These are phyloP conservation scores for Pichia sp. DNA, from an alignment of 1,139 yeast species.

Conservation along the genomic window DNA sequence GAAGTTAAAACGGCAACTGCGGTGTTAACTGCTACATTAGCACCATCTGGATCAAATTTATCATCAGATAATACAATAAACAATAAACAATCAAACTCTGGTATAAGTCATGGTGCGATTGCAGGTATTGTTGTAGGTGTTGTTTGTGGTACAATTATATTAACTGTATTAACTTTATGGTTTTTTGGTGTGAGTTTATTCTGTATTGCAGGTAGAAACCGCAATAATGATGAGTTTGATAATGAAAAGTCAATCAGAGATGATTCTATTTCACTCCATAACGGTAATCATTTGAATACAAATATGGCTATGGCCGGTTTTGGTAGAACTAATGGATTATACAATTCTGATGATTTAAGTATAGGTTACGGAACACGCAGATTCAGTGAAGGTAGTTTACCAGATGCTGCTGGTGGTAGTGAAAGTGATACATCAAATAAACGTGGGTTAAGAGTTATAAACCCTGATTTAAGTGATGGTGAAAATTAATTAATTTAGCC, in stretches of 20 bases:
- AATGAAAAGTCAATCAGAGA: constrained; percentile 16
- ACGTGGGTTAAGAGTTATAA: constrained; percentile 27
- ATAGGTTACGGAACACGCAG: constrained; percentile 35
- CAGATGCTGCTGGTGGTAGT: constrained; percentile 40
- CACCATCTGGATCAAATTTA: constrained; percentile 5
- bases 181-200: constrained; percentile 27
- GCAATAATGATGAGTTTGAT: constrained; percentile 29
- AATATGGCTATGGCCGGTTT: constrained; percentile 7
- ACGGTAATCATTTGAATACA: constrained; percentile 1
- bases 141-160: constrained; percentile 41
- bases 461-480: constrained; percentile 32
- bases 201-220: constrained; percentile 33
- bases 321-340: constrained; percentile 13
- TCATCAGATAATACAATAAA: constrained; percentile 6
- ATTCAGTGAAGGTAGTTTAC: constrained; percentile 65
- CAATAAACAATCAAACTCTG: constrained; percentile 1
- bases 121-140: constrained; percentile 70
- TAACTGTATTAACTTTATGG: constrained; percentile 36
- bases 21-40: constrained; percentile 11
- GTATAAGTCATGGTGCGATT: constrained; percentile 47
- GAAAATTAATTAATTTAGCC: not conserved
- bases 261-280: constrained; percentile 9
- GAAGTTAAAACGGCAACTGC: constrained; percentile 15
- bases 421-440: constrained; percentile 18
- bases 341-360: constrained; percentile 24